A percentile compares a stretch with the other conserved stretches of the same genome.
phyloP scores from a whole-genome alignment of 176 grass and related monocot species.

The Tuctoria greenei region DNA sequence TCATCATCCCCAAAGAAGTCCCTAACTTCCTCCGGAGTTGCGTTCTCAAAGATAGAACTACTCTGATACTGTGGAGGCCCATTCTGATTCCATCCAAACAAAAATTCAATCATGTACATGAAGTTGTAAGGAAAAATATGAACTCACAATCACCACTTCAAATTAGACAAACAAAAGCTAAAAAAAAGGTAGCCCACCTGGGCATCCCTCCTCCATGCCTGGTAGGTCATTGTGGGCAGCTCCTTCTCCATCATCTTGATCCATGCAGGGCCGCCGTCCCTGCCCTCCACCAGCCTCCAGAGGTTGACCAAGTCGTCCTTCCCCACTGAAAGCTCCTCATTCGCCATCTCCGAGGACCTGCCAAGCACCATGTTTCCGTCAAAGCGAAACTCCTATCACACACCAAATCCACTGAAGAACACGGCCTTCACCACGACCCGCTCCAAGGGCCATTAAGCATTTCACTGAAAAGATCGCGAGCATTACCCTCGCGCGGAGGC shows the following conservation, averaged over 20 bases:
- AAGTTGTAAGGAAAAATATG: constrained; percentile 4
- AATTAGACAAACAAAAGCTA: constrained; percentile 17
- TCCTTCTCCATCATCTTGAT: constrained; percentile 83
- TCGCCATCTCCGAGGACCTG: constrained; percentile 50
- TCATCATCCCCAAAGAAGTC: constrained; percentile 87
- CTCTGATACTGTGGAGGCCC: constrained; percentile 68
- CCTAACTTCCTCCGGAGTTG: constrained; percentile 71
- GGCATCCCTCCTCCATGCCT: constrained; percentile 85
- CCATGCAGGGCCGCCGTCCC: constrained; percentile 68
- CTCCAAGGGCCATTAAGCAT: constrained; percentile 18
- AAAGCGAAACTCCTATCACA: constrained; percentile 23
- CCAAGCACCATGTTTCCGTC: constrained; percentile 13
- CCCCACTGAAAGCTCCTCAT: constrained; percentile 50
- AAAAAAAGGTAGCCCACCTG: constrained; percentile 37
- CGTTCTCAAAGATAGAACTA: constrained; percentile 72
- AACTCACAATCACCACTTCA: background rate
- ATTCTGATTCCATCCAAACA: constrained; percentile 43
- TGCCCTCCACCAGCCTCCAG: constrained; percentile 67
- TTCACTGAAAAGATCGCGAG: constrained; percentile 11
- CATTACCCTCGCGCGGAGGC: constrained; percentile 39
- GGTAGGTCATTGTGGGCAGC: constrained; percentile 62
- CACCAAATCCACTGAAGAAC: constrained; percentile 29
- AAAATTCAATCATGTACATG: background rate
- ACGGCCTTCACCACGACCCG: constrained; percentile 25
- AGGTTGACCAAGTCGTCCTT: constrained; percentile 68